phyloP scores from a whole-genome alignment of 495 filamentous ascomycete genomes.

The Aspergillus bridgeri region DNA sequence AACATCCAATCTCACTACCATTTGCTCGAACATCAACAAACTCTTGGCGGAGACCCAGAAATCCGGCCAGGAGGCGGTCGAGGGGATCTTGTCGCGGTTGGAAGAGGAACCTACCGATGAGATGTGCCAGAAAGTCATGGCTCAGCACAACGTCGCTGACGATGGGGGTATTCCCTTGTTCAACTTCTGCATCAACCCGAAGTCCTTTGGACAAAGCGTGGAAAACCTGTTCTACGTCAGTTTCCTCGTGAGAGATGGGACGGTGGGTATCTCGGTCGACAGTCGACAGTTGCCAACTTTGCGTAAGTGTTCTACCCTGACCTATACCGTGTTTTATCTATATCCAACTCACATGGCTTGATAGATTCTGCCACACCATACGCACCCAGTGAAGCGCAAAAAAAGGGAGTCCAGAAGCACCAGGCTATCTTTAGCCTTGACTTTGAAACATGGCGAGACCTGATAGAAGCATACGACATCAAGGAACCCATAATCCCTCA shows the following conservation, averaged over 20 bases:
- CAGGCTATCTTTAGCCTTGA: constrained; percentile 85
- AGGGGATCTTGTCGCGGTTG: constrained; percentile 26
- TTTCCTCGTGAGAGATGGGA: constrained; percentile 88
- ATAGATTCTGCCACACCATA: constrained; percentile 39
- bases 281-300: constrained; percentile 64
- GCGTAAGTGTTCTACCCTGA: constrained; percentile 49
- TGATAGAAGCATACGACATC: constrained; percentile 72
- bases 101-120: constrained; percentile 35
- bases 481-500: constrained; percentile 78
- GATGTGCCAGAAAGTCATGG: constrained; percentile 44
- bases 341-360: constrained; percentile 21
- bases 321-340: neutral
- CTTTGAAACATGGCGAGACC: constrained; percentile 72
- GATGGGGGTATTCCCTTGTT: constrained; percentile 71
- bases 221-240: constrained; percentile 97
- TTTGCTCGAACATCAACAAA: constrained; percentile 62
- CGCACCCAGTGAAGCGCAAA: constrained; percentile 43
- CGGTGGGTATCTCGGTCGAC: constrained; percentile 62
- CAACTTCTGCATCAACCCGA: constrained; percentile 81
- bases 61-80: constrained; percentile 30
- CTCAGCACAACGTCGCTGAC: constrained; percentile 51
- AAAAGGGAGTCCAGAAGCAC: constrained; percentile 57
- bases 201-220: constrained; percentile 89
- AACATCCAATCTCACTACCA: constrained; percentile 66
- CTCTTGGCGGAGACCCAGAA: constrained; percentile 38